These are phyloP conservation scores for Piper longum DNA, from an alignment of 164 flowering plant genomes.

Conservation along the genomic window DNA sequence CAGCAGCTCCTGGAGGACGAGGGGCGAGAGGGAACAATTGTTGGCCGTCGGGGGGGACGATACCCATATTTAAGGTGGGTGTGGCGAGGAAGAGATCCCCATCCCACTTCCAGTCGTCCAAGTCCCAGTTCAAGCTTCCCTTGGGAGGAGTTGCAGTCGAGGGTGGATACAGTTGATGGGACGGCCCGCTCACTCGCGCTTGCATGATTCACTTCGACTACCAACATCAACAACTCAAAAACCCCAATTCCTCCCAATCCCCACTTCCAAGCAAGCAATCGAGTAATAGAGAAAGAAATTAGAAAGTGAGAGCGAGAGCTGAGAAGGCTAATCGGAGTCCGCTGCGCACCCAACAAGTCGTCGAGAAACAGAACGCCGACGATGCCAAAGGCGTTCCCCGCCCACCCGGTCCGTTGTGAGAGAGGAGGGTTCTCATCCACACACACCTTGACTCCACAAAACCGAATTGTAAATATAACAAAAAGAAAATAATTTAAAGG, in stretches of 20 bases:
- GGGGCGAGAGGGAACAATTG: constrained; percentile 37
- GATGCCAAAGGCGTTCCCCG: too few species aligned
- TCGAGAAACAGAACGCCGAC: too few species aligned
- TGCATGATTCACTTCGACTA: constrained; percentile 26
- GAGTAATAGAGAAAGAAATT: too few species aligned
- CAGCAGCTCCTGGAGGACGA: constrained; percentile 3
- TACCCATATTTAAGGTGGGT: constrained; percentile 19
- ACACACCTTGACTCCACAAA: too few species aligned
- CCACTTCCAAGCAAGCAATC: not conserved
- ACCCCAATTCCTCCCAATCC: not conserved
- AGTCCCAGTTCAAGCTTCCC: constrained; percentile 61
- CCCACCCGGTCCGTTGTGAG: too few species aligned
- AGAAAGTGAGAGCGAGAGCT: too few species aligned
- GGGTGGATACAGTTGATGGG: constrained; percentile 30
- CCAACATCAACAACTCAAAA: not conserved
- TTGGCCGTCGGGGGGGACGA: constrained; percentile 21
- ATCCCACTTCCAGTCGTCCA: constrained; percentile 94
- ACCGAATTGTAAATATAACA: too few species aligned
- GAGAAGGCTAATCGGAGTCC: too few species aligned
- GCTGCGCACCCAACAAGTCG: too few species aligned
- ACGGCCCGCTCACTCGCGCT: constrained; percentile 33
- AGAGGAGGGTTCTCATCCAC: too few species aligned
- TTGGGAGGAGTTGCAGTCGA: constrained; percentile 30
- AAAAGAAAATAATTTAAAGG: too few species aligned
- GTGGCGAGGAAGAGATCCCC: constrained; percentile 63